These are phyloP conservation scores for Trichoderma atrobrunneum DNA, from an alignment of 2,329 filamentous ascomycete genomes.

Conservation along the genomic window DNA sequence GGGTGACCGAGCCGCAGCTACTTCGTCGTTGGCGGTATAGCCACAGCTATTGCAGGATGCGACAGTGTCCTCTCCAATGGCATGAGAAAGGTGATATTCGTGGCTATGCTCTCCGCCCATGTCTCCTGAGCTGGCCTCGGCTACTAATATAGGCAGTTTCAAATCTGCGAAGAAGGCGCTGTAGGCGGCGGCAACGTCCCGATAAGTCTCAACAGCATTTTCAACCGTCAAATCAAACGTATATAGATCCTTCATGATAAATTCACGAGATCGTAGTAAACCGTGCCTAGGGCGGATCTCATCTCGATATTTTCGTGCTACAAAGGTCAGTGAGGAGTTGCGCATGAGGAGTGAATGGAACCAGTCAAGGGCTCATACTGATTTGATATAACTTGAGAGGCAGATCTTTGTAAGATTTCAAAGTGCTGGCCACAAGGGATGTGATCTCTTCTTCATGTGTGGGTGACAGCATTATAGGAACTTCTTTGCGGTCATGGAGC, in stretches of 20 bases:
- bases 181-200: conserved; percentile 71
- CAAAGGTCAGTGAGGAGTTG: conserved; percentile 22
- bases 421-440: conserved; percentile 65
- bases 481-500: conserved; percentile 74
- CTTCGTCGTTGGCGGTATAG: conserved; percentile 83
- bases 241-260: conserved; percentile 97
- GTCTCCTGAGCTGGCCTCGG: conserved; percentile 88
- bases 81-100: conserved; percentile 83
- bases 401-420: conserved; percentile 81
- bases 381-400: conserved; percentile 90
- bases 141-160: conserved; percentile 78
- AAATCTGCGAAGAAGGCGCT: conserved; percentile 75
- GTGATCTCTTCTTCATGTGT: conserved; percentile 99
- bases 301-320: conserved; percentile 90
- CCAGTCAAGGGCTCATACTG: conserved; percentile 47
- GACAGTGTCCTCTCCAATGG: conserved; percentile 81
- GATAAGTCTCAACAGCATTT: conserved; percentile 77
- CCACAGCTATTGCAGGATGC: conserved; percentile 71
- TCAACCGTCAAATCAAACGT: conserved; percentile 75
- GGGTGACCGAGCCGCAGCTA: conserved; percentile 50
- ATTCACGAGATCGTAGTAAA: conserved; percentile 82
- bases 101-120: conserved; percentile 94
- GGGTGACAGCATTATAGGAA: conserved; percentile 74
- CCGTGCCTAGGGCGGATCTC: conserved; percentile 87
- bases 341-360: background rate